Evolutionary conservation across 345 rosid species (phyloP).

Genomic region (Cardamine chenopodiifolia): DNA sequence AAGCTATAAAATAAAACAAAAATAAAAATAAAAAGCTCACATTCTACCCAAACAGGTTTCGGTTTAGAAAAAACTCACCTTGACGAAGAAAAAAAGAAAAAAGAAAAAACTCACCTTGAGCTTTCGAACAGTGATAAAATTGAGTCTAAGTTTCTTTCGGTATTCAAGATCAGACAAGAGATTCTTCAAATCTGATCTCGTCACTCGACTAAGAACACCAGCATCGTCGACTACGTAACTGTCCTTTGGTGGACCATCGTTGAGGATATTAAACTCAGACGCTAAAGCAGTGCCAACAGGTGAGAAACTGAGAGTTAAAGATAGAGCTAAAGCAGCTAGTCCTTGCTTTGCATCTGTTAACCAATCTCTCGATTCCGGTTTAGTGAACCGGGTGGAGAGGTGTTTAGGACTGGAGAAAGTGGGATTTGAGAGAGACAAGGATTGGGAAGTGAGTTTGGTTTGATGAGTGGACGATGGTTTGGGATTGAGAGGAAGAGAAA

Average conservation of each 20-base stretch:
- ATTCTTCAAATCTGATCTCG: conserved; percentile 77
- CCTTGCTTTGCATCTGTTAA: conserved; percentile 71
- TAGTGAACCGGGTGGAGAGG: conserved; percentile 40
- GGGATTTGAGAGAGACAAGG: conserved; percentile 49
- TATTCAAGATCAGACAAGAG: conserved; percentile 91
- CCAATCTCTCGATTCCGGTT: conserved; percentile 51
- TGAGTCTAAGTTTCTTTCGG: conserved; percentile 71
- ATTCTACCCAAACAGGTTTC: too few species aligned
- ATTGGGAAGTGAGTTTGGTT: conserved; percentile 49
- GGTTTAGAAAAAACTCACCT: conserved; percentile 55
- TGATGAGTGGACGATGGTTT: conserved; percentile 47
- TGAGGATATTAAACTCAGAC: conserved; percentile 85
- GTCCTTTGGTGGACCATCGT: conserved; percentile 86
- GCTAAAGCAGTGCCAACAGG: conserved; percentile 76
- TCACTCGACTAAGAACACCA: conserved; percentile 88
- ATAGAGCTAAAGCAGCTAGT: conserved; percentile 74
- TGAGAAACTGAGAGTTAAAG: conserved; percentile 76
- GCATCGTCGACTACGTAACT: conserved; percentile 88
- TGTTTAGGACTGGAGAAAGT: conserved; percentile 48
- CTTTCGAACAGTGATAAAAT: conserved; percentile 88
- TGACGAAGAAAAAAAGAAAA: conserved; percentile 45
- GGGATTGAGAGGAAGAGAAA: conserved; percentile 58
- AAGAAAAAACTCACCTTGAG: conserved; percentile 69
- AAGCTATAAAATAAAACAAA: too few species aligned
- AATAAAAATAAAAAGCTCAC: too few species aligned